Evolutionary conservation across 305 asterid species (phyloP), one percentile per base, ranked within the genome.

Genomic region (Rubia tinctorum): DNA sequence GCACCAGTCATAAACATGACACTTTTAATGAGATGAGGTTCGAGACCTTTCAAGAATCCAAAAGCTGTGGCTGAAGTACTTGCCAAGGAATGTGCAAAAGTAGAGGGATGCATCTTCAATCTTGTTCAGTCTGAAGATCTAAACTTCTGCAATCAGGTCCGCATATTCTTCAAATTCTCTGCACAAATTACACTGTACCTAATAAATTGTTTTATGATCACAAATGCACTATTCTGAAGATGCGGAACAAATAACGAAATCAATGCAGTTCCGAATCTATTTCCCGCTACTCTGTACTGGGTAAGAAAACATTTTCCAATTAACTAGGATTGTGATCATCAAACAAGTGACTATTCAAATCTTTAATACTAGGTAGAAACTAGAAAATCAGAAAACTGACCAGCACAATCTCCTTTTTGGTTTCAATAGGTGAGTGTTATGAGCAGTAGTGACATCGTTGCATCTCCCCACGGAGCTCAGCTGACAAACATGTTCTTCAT

Each of bases 401-500:
- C 59, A 53, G 59, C 11, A 53, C 3, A 53, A 53, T 27, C 39
- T 9, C 56, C 76, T 17, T 60, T 71, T 12, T 70, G 40, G 43
- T 13, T 5, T 42, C 6, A 66, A 44, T 76, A 89, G 92, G 89
- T 89, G 75, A 72, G 71, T 56, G 77, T 89, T 74, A 77, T 83
- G 88, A 86, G 84, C 40, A 56, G 64, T 23, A 86, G 86, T 5
- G 90, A 87, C 65, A 75, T 89, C 8, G 78, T 85, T 64, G 83
- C 85, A 66, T 85, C 95, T 25, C 83, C 91, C 20, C 90, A 83
- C 47, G 95, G 95, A 18, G 95, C 91, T 58, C 90, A 87, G 71
- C 68, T 87, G 27, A 77, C 87, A 2, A 84, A 87, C 81, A 82
- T 87, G 88, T 61, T 87, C 78, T 80, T 88, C 73, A 85, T 87